Percentiles rank a stretch among this genome's conserved stretches.
Evolutionary conservation across 805 yeast genomes (phyloP).

Genomic region (Candida sonorensis): DNA sequence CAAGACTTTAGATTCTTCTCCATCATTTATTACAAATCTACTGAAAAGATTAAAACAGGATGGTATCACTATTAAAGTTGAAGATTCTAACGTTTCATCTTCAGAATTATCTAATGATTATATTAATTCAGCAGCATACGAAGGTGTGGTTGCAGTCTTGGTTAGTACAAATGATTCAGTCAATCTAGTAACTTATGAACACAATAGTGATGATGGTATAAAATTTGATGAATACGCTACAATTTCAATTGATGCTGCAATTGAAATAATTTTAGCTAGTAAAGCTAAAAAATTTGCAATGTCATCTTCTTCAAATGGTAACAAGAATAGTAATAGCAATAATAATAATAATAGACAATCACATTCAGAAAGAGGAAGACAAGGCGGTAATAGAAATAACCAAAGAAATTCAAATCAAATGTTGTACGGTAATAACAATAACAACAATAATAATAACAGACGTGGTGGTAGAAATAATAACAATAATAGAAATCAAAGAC

Average conservation of each 20-base stretch:
- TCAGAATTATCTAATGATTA: constrained; percentile 34
- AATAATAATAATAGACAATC: too few relatives aligned
- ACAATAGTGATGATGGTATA: constrained; percentile 61
- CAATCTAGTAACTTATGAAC: constrained; percentile 69
- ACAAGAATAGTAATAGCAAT: neutral
- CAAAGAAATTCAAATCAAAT: neutral
- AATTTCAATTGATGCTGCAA: constrained; percentile 60
- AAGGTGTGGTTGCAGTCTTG: constrained; percentile 69
- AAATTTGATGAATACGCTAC: constrained; percentile 78
- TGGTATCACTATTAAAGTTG: constrained; percentile 26
- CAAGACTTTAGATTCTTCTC: constrained; percentile 33
- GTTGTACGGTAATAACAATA: constrained; percentile 1
- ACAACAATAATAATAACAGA: constrained; percentile 5
- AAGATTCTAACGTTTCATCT: constrained; percentile 19
- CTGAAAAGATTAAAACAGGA: constrained; percentile 33
- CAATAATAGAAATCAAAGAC: constrained; percentile 2
- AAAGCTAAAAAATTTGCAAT: constrained; percentile 31
- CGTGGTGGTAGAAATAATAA: too few relatives aligned
- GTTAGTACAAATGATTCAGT: constrained; percentile 49
- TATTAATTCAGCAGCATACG: constrained; percentile 71
- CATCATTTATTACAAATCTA: constrained; percentile 31
- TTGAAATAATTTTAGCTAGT: constrained; percentile 39
- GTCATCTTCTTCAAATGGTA: constrained; percentile 3
- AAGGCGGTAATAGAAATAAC: too few relatives aligned
- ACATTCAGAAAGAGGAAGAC: too few relatives aligned